Base-by-base conservation (phyloP, 2,329 filamentous ascomycete species). In the Thielaviopsis ethacetica region DNA sequence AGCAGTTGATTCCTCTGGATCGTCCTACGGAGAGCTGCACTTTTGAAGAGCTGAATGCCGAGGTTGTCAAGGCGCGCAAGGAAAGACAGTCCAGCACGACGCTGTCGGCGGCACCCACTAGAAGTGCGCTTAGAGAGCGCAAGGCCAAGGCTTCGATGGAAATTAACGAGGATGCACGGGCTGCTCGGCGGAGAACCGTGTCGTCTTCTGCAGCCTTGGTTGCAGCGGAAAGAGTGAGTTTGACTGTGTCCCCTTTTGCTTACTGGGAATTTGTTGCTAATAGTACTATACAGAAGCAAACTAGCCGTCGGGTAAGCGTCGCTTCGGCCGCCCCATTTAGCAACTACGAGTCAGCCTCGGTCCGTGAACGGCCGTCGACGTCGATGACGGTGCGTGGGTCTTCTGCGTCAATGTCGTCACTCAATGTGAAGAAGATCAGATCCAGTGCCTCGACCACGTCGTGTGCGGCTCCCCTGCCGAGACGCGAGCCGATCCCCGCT, bases 21-120 rank as follows among this genome's bases (percentile, higher is more conserved):
- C 80, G 90, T 3, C 82, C 89, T 64, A 90, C 86, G 0, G 77
- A 77, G 57, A 95, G 90, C 71, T 88, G 80, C 70, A 85, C 76
- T 34, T 78, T 84, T 9, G 87, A 94, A 64, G 90, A 96, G 53
- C 76, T 97, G 6, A 85, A 85, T 61, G 80, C 80, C 0, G 83
- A 87, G 66, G 82, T 82, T 22, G 80, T 79, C 58, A 71, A 83
- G 64, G 72, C 76, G 62, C 73, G 85, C 65, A 75, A 79, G 65
- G 88, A 91, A 63, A 79, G 82, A 5, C 81, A 85, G 66, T 78
- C 79, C 15, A 69, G 74, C 10, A 71, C 59, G 15, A 54, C 68
- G 9, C 64, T 67, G 0, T 65, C 67, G 12, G 63, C 66, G 13
- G 63, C 68, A 3, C 63, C 67, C n/a, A 71, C 71, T 4, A 78